phyloP scores from a whole-genome alignment of 805 yeast genomes.

The Alloascoidea hylecoeti region DNA sequence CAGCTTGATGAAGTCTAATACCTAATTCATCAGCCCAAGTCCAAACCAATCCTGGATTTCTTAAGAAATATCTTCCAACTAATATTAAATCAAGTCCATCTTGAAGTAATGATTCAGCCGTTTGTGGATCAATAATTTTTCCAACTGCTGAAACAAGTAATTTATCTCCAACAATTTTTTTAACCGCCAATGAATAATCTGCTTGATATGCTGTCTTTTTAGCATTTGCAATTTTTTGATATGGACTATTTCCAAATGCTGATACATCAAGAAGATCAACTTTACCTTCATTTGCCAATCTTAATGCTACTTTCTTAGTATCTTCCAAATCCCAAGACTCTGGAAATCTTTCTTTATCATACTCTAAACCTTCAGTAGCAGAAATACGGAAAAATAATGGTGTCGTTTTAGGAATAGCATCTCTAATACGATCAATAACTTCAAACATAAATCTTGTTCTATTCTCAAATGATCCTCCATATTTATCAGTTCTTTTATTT shows the following conservation, averaged over 20 bases:
- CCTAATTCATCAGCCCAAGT: no score
- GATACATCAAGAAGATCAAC: slow-evolving; percentile 41
- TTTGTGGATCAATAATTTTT: slow-evolving; percentile 18
- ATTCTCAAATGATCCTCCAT: slow-evolving; percentile 51
- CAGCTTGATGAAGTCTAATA: no score
- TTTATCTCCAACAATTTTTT: slow-evolving; percentile 27
- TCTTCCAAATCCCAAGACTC: background rate
- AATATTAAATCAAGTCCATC: no score
- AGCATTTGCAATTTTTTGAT: slow-evolving; percentile 13
- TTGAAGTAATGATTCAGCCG: no score
- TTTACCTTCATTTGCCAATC: background rate
- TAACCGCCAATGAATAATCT: slow-evolving; percentile 25
- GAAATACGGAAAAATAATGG: slow-evolving; percentile 35
- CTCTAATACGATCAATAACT: slow-evolving; percentile 28
- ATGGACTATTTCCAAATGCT: slow-evolving; percentile 31
- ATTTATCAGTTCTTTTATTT: slow-evolving; percentile 44
- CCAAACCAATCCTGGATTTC: no score
- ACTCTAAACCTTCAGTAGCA: slow-evolving; percentile 24
- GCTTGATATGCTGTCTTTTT: slow-evolving; percentile 23
- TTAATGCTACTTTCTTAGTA: background rate
- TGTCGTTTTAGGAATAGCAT: slow-evolving; percentile 22
- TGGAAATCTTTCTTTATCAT: slow-evolving; percentile 7
- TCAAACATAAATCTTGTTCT: slow-evolving; percentile 26
- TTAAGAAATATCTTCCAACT: no score
- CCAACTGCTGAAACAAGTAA: slow-evolving; percentile 34